Conservation (phyloP, 805 yeast species). For the Sugiyamaella chiloensis region DNA sequence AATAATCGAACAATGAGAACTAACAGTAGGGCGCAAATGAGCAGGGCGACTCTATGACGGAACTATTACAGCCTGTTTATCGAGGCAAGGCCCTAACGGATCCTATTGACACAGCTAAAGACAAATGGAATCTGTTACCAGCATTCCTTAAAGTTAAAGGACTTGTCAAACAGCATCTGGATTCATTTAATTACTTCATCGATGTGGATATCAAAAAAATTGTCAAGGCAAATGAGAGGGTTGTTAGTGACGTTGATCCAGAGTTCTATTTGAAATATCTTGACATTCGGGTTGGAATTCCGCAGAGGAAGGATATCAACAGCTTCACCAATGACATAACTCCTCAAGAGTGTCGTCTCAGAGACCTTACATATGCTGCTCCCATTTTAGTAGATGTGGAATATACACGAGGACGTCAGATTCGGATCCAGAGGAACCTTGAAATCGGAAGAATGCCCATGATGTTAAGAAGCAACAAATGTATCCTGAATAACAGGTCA, state of each 20-base stretch:
- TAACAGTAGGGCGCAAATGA: too few species aligned
- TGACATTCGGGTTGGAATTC: conserved; percentile 83
- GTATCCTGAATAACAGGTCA: conserved; percentile 74
- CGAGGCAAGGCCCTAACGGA: conserved; percentile 86
- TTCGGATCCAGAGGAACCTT: conserved; percentile 82
- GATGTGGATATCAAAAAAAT: conserved; percentile 91
- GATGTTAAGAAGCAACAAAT: conserved; percentile 90
- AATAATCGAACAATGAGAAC: too few species aligned
- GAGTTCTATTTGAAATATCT: conserved; percentile 90
- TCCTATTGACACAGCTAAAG: conserved; percentile 78
- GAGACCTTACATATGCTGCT: conserved; percentile 93
- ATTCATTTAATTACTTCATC: conserved; percentile 95
- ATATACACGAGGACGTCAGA: conserved; percentile 90
- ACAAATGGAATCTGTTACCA: conserved; percentile 95
- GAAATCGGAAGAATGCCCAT: conserved; percentile 99
- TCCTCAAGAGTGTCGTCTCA: conserved; percentile 92
- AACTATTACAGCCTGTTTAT: conserved; percentile 73
- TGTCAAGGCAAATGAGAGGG: conserved; percentile 82
- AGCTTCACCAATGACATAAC: conserved; percentile 33
- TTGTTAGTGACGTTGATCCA: conserved; percentile 93
- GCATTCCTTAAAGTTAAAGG: conserved; percentile 96
- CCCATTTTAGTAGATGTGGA: conserved; percentile 97
- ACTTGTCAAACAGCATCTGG: conserved; percentile 93
- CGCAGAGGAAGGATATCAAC: conserved; percentile 37
- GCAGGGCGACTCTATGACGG: conserved; percentile 48